Percentiles rank a stretch among this genome's conserved stretches.
Evolutionary conservation across 352 stramenopile species (phyloP).

Genomic region (Albugo laibachii): DNA sequence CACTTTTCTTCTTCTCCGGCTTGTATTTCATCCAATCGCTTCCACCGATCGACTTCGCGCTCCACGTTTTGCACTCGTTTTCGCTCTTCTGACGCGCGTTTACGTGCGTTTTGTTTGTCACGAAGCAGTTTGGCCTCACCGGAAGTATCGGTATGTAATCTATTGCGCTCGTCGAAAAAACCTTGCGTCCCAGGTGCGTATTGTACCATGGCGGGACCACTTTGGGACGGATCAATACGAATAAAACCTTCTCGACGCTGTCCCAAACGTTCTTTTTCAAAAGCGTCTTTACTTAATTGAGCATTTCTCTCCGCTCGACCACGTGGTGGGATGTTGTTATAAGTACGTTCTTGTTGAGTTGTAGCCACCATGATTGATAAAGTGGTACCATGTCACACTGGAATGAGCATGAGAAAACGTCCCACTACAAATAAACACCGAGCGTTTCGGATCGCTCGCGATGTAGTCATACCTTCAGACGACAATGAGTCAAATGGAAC

Average conservation of each 20-base stretch:
- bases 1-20: conserved; percentile 50
- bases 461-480: too few relatives aligned
- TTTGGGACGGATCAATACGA: conserved; percentile 41
- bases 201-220: conserved; percentile 47
- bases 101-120: conserved; percentile 24
- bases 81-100: conserved; percentile 38
- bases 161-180: conserved; percentile 69
- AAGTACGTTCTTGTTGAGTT: conserved; percentile 6
- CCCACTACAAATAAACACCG: too few relatives aligned
- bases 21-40: conserved; percentile 43
- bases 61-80: conserved; percentile 36
- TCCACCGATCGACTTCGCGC: conserved; percentile 70
- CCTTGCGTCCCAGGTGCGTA: conserved; percentile 37
- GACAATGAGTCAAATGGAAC: too few relatives aligned
- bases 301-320: conserved; percentile 46
- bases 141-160: conserved; percentile 80
- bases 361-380: neutral
- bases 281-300: conserved; percentile 53
- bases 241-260: conserved; percentile 46
- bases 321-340: conserved; percentile 66
- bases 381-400: too few relatives aligned
- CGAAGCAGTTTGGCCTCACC: conserved; percentile 54
- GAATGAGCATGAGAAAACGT: too few relatives aligned
- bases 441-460: too few relatives aligned
- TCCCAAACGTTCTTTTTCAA: conserved; percentile 47